Evolutionary conservation across 768 basidiomycete genomes (phyloP).

Genomic region (Solioccasus polychromus): DNA sequence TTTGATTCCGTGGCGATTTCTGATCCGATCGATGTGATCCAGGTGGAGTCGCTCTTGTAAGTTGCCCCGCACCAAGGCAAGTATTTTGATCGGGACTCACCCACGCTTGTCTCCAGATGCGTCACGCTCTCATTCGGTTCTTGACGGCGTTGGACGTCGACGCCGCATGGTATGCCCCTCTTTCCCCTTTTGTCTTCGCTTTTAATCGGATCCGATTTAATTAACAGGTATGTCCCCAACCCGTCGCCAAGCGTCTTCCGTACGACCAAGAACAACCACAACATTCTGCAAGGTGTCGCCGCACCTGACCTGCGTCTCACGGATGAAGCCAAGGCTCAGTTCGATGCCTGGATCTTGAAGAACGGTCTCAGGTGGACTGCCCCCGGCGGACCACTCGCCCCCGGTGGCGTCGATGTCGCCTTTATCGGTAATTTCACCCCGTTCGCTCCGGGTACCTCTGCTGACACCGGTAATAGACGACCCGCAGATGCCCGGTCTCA

Average conservation of each 20-base stretch:
- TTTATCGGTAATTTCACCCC: constrained; percentile 66
- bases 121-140: constrained; percentile 90
- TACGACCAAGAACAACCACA: constrained; percentile 94
- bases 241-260: constrained; percentile 88
- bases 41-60: constrained; percentile 91
- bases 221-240: constrained; percentile 81
- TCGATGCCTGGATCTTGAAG: constrained; percentile 86
- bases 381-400: constrained; percentile 79
- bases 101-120: constrained; percentile 56
- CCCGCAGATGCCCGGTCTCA: constrained; percentile 92
- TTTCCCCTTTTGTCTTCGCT: constrained; percentile 4
- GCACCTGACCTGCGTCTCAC: constrained; percentile 73
- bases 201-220: not conserved
- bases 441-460: not conserved
- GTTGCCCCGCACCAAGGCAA: constrained; percentile 32
- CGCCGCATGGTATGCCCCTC: constrained; percentile 59
- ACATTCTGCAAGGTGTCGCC: constrained; percentile 92
- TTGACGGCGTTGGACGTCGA: constrained; percentile 78
- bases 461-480: constrained; percentile 50
- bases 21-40: constrained; percentile 26
- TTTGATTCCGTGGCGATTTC: constrained; percentile 7
- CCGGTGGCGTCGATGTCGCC: constrained; percentile 81
- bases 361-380: constrained; percentile 89
- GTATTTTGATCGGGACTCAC: constrained; percentile 9
- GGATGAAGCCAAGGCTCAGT: constrained; percentile 72